Percentiles rank a stretch among this genome's conserved stretches.
These are phyloP conservation scores for Stentor roeselii DNA, from an alignment of 73 alveolate genomes.

Conservation along the genomic window DNA sequence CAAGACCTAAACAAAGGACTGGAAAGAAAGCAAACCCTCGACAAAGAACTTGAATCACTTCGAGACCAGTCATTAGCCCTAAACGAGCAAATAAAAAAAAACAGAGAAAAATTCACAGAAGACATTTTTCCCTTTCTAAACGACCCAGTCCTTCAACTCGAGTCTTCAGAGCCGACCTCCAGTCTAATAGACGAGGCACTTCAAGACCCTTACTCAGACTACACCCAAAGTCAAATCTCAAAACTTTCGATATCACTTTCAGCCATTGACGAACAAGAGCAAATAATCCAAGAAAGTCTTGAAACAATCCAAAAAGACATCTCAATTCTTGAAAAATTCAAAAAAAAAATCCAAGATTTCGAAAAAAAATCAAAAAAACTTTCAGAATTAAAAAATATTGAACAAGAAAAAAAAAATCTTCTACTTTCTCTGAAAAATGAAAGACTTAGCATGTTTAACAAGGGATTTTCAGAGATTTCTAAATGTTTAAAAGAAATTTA, in stretches of 20 bases:
- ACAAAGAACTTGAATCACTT: neutral
- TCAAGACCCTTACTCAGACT: neutral
- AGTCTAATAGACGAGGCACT: neutral
- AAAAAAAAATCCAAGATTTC: conserved; percentile 41
- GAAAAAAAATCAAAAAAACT: conserved; percentile 63
- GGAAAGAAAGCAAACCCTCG: neutral
- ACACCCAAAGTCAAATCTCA: neutral
- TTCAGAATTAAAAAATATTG: conserved; percentile 44
- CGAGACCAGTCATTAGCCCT: too few relatives aligned
- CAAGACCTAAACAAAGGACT: too few relatives aligned
- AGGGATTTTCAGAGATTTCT: conserved; percentile 70
- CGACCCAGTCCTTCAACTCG: neutral
- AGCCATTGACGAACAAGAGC: conserved; percentile 27
- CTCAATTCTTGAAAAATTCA: conserved; percentile 56
- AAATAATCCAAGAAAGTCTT: conserved; percentile 30
- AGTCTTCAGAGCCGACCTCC: too few relatives aligned
- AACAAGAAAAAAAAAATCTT: conserved; percentile 49
- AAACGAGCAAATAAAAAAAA: neutral
- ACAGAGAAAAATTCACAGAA: neutral
- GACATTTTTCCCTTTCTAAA: neutral
- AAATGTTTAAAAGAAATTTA: conserved; percentile 73
- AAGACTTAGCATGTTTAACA: conserved; percentile 77
- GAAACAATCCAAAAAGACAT: conserved; percentile 45
- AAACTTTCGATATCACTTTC: conserved; percentile 21
- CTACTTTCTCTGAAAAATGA: conserved; percentile 56